Evolutionary conservation across 208 protist genomes (phyloP).

Genomic region (Herpetomonas tarakana): DNA sequence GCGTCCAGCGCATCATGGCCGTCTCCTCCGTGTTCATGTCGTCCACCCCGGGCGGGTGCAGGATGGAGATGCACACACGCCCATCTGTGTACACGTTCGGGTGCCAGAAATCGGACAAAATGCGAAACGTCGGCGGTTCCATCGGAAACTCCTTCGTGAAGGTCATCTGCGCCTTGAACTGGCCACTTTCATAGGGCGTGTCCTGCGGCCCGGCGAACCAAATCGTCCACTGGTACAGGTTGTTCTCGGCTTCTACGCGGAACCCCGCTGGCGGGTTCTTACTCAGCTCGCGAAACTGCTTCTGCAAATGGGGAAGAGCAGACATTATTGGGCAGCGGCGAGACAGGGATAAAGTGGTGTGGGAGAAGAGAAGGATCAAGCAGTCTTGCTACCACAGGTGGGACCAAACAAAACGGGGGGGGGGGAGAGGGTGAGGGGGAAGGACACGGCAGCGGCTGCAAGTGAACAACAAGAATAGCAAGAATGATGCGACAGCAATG

Average conservation of each 20-base stretch:
- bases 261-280: conserved; percentile 91
- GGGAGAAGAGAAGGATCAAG: no score
- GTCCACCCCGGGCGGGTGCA: conserved; percentile 97
- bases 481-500: no score
- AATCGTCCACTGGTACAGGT: conserved; percentile 91
- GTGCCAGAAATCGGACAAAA: conserved; percentile 97
- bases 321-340: no score
- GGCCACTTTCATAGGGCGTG: conserved; percentile 84
- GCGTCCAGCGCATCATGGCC: conserved; percentile 95
- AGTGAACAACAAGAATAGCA: no score
- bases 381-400: no score
- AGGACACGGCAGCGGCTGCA: no score
- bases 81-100: conserved; percentile 97
- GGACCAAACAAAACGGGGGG: no score
- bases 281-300: conserved; percentile 88
- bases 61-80: conserved; percentile 98
- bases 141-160: conserved; percentile 97
- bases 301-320: conserved; percentile 85
- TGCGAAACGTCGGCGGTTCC: conserved; percentile 93
- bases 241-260: conserved; percentile 83
- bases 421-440: no score
- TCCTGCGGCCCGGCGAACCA: conserved; percentile 87
- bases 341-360: no score
- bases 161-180: conserved; percentile 89
- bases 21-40: conserved; percentile 88